phyloP scores from a whole-genome alignment of 371 early-diverging fungal species.

The Basidiobolus meristosporus region DNA sequence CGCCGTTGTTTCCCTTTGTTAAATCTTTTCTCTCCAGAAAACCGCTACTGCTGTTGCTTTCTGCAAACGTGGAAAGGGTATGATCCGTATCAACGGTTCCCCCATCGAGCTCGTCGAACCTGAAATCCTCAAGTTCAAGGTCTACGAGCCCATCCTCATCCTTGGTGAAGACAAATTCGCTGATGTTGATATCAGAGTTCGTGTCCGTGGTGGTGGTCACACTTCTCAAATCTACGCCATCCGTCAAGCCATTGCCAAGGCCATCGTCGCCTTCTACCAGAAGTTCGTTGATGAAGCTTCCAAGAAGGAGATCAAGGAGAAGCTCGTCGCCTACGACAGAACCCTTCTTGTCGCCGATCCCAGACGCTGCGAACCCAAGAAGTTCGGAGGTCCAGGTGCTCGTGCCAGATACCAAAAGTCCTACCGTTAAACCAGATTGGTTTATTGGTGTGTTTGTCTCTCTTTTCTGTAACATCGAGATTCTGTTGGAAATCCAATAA shows the following conservation, averaged over 20 bases:
- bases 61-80: conserved; percentile 94
- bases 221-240: conserved; percentile 91
- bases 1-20: background rate
- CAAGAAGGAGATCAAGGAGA: conserved; percentile 98
- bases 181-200: conserved; percentile 93
- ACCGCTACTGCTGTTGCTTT: conserved; percentile 98
- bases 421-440: conserved; percentile 59
- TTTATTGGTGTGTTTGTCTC: background rate
- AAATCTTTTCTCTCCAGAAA: conserved; percentile 48
- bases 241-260: conserved; percentile 99
- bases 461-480: background rate
- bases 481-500: background rate
- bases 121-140: conserved; percentile 92
- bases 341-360: conserved; percentile 98
- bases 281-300: conserved; percentile 97
- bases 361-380: conserved; percentile 99
- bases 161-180: conserved; percentile 93
- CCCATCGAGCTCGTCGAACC: conserved; percentile 94
- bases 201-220: conserved; percentile 96
- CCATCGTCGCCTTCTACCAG: conserved; percentile 98
- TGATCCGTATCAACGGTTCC: conserved; percentile 94
- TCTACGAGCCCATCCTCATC: conserved; percentile 95
- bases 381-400: conserved; percentile 99
- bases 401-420: conserved; percentile 98
- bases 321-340: conserved; percentile 93